Evolutionary conservation across 2,329 filamentous ascomycete genomes (phyloP), one percentile per base, ranked within the genome.

Genomic region (Didymella arachidicola): DNA sequence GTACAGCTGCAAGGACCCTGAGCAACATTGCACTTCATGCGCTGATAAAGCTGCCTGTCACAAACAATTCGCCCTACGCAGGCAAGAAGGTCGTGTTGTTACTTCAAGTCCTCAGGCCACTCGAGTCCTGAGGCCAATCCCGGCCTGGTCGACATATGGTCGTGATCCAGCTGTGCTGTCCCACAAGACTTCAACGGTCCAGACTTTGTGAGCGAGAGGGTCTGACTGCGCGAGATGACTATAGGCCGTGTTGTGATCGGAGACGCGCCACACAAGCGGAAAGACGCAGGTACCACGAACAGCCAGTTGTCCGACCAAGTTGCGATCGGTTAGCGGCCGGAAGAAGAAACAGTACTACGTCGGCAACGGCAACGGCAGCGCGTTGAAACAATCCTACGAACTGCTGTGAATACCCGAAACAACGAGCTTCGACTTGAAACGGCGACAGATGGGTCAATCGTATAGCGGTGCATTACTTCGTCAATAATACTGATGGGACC

Each of bases 331-430:
- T 56, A 64, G 65, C 64, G 55, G 64, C 54, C 60, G 57, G 59
- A 67, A 59, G 62, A 59, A 62, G 41, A 57, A 41, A 63, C 47
- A 52, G 51, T 36, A 59, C 50, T 58, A 53, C 66, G 64, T 57
- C 59, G 61, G 57, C 60, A 56, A 59, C 58, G 62, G 64, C 42
- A 51, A 66, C 32, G 22, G 22, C 42, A 51, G 65, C 32, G 39
- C 53, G 58, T 67, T 65, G 64, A 74, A 71, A 72, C 64, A 57
- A 66, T 62, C 57, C 55, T 60, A 60, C 62, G 50, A 66, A 65
- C 64, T 57, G 61, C 61, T 65, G 68, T 64, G 66, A 59, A 61
- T 47, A 62, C 44, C 60, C 68, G 70, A 73, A 70, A 73, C 64
- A 69, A 51, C 32, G 45, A 50, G 50, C 22, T 44, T 36, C 5